Conservation (phyloP, 495 filamentous ascomycete genomes). For the Recurvomyces mirabilis region DNA sequence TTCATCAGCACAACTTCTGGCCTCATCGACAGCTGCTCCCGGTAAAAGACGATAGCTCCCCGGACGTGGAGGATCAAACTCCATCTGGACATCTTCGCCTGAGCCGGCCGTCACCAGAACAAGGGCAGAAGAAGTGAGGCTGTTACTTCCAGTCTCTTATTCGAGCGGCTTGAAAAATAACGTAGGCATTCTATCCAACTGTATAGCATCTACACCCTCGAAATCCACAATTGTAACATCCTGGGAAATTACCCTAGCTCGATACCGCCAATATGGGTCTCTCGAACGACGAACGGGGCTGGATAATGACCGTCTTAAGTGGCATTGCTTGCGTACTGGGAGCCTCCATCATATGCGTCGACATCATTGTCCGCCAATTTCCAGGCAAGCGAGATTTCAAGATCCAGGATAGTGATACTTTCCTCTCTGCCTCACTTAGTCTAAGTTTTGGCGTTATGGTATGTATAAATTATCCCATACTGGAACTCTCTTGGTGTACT, state of each 20-base stretch:
- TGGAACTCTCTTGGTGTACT: too few relatives aligned
- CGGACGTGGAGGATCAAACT: too few relatives aligned
- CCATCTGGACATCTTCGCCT: background rate
- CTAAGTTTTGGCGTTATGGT: constrained; percentile 98
- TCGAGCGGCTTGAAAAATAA: too few relatives aligned
- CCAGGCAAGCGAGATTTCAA: constrained; percentile 65
- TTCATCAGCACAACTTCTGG: background rate
- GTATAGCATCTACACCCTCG: background rate
- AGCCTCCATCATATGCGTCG: constrained; percentile 76
- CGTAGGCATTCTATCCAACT: background rate
- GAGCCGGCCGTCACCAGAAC: too few relatives aligned
- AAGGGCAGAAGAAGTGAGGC: too few relatives aligned
- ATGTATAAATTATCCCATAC: constrained; percentile 35
- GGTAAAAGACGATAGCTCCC: too few relatives aligned
- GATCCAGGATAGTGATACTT: constrained; percentile 79
- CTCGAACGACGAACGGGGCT: constrained; percentile 79
- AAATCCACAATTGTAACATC: background rate
- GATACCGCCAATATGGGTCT: too few relatives aligned
- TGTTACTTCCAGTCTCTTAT: too few relatives aligned
- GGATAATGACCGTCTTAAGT: constrained; percentile 82
- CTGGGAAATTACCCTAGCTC: too few relatives aligned
- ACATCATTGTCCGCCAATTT: constrained; percentile 59
- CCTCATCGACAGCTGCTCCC: background rate
- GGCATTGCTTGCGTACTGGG: constrained; percentile 74
- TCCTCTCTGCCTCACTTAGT: constrained; percentile 79